phyloP scores from a whole-genome alignment of 148 eudicot genomes.

The Linanthus parryae region DNA sequence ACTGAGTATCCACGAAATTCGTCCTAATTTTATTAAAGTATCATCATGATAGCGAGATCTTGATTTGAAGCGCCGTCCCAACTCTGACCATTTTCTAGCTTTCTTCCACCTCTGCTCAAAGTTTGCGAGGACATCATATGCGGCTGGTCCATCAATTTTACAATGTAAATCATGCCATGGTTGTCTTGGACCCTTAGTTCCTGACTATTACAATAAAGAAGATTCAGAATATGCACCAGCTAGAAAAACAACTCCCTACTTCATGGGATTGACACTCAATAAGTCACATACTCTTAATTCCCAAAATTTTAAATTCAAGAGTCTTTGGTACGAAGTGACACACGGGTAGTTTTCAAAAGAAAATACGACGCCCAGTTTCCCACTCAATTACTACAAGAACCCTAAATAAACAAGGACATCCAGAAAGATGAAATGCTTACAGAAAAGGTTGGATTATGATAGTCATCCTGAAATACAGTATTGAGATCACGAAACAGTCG shows the following conservation, averaged over 20 bases:
- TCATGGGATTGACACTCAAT: too few species aligned
- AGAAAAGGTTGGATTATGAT: constrained; percentile 14
- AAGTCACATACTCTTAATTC: background rate
- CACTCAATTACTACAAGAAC: too few species aligned
- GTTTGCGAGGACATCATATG: constrained; percentile 17
- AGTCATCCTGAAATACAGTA: constrained; percentile 16
- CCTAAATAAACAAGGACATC: too few species aligned
- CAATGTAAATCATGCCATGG: constrained; percentile 25
- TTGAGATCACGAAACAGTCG: constrained; percentile 13
- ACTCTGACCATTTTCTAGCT: constrained; percentile 17
- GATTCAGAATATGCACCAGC: background rate
- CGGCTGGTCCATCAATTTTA: constrained; percentile 12
- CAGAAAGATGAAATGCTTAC: constrained; percentile 12
- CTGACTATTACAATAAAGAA: background rate
- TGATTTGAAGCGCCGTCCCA: constrained; percentile 11
- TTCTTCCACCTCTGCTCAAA: constrained; percentile 22
- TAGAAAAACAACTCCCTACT: background rate
- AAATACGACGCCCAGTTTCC: too few species aligned
- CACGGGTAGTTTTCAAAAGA: too few species aligned
- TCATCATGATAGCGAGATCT: constrained; percentile 19
- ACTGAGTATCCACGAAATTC: constrained; percentile 17
- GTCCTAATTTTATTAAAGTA: constrained; percentile 18
- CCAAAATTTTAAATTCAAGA: too few species aligned
- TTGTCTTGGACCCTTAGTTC: constrained; percentile 17
- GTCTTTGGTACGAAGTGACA: too few species aligned